Percentiles rank a stretch among this genome's conserved stretches.
Conservation (phyloP, 2,329 filamentous ascomycete species). For the Diaporthe longicolla region DNA sequence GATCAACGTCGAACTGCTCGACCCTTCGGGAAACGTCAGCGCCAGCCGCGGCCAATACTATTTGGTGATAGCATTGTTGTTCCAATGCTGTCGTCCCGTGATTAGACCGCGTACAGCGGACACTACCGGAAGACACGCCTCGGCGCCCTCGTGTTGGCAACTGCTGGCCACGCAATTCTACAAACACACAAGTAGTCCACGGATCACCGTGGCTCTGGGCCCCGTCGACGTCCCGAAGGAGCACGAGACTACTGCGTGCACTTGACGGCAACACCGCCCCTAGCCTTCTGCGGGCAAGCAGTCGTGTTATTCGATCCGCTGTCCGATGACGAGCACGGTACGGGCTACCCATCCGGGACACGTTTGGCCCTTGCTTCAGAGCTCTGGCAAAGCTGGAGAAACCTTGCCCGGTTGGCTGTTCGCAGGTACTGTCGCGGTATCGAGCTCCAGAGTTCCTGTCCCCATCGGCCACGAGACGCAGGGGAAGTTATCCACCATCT, state of each 20-base stretch:
- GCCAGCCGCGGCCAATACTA: slow-evolving; percentile 14
- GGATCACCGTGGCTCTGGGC: slow-evolving; percentile 24
- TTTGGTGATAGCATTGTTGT: not conserved
- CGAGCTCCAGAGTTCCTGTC: slow-evolving; percentile 33
- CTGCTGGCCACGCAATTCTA: not conserved
- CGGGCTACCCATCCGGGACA: not conserved
- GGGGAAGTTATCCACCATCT: slow-evolving; percentile 30
- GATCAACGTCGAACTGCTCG: slow-evolving; percentile 17
- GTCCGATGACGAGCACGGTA: slow-evolving; percentile 12
- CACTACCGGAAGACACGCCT: slow-evolving; percentile 22
- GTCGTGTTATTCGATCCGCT: slow-evolving; percentile 8
- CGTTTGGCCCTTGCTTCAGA: not conserved
- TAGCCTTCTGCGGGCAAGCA: slow-evolving; percentile 6
- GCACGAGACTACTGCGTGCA: slow-evolving; percentile 22
- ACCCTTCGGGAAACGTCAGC: slow-evolving; percentile 11
- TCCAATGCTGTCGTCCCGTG: slow-evolving; percentile 7
- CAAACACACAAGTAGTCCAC: not conserved
- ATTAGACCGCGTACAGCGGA: slow-evolving; percentile 9
- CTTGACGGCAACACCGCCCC: slow-evolving; percentile 33
- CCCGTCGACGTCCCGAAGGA: slow-evolving; percentile 19
- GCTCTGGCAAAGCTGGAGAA: slow-evolving; percentile 34
- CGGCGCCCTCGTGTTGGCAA: slow-evolving; percentile 4
- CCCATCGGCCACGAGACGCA: slow-evolving; percentile 33
- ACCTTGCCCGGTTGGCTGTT: slow-evolving; percentile 6
- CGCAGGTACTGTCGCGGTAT: slow-evolving; percentile 15